These are phyloP conservation scores for Leccinum subgranulosum DNA, from an alignment of 768 basidiomycete genomes.

Conservation along the genomic window DNA sequence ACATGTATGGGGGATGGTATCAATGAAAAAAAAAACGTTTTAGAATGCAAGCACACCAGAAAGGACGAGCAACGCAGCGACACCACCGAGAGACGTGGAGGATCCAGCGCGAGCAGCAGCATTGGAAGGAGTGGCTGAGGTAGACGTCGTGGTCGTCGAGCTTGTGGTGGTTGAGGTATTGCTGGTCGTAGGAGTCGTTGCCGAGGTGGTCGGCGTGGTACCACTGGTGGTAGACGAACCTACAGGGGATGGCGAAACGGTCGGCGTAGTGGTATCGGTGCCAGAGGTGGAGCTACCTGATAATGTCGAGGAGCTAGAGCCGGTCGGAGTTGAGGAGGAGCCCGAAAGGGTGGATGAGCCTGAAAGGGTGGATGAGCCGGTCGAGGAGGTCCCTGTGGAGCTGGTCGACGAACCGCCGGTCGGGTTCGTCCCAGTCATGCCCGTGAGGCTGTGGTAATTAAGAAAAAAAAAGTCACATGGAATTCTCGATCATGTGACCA, in stretches of 20 bases:
- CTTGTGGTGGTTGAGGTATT: conserved; percentile 1
- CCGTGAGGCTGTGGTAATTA: conserved; percentile 41
- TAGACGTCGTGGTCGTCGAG: conserved; percentile 19
- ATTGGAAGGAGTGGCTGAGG: conserved; percentile 14
- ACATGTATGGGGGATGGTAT: conserved; percentile 1
- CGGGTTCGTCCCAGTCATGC: conserved; percentile 55
- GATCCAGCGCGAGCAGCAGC: conserved; percentile 24
- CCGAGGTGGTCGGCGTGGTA: conserved; percentile 35
- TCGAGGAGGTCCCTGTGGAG: conserved; percentile 5
- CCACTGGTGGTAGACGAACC: not conserved
- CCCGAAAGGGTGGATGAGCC: conserved; percentile 10
- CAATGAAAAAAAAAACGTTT: not conserved
- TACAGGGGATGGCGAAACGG: not conserved
- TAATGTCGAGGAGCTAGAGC: not conserved
- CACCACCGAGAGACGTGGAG: conserved; percentile 18
- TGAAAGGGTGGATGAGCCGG: conserved; percentile 8
- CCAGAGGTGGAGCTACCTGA: conserved; percentile 17
- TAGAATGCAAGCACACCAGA: conserved; percentile 23
- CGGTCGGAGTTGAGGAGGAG: conserved; percentile 5
- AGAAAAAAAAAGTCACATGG: not conserved
- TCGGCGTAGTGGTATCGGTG: conserved; percentile 6
- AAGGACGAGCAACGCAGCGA: conserved; percentile 20
- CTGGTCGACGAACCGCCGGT: conserved; percentile 21
- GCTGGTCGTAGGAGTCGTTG: conserved; percentile 34
- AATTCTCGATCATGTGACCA: not conserved